Percentiles rank a stretch among this genome's conserved stretches.
Evolutionary conservation across 768 basidiomycete genomes (phyloP).

Genomic region (Lanmaoa pseudosensibilis): DNA sequence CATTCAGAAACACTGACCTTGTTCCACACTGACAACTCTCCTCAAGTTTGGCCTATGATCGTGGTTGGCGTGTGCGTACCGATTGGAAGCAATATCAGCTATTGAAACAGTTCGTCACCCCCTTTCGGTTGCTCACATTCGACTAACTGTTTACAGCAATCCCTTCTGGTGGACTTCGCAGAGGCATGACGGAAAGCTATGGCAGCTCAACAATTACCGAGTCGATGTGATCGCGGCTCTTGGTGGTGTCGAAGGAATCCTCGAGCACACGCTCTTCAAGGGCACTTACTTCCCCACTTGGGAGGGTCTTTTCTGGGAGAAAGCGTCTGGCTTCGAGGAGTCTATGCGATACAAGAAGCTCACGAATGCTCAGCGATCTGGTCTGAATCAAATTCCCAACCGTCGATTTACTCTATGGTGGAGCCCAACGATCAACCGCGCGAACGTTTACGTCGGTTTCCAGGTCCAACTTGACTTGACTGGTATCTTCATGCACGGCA

Average conservation of each 20-base stretch:
- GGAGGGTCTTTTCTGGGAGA: conserved; percentile 99
- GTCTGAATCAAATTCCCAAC: conserved; percentile 97
- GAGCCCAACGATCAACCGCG: conserved; percentile 98
- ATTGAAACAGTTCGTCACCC: conserved; percentile 70
- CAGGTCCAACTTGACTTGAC: conserved; percentile 98
- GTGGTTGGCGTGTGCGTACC: conserved; percentile 97
- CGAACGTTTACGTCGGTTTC: conserved; percentile 99
- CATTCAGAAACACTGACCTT: background rate
- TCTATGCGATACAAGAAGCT: conserved; percentile 96
- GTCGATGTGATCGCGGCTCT: conserved; percentile 98
- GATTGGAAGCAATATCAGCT: conserved; percentile 98
- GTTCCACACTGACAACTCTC: background rate
- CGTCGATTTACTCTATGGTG: conserved; percentile 99
- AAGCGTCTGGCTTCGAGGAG: conserved; percentile 95
- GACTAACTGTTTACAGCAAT: conserved; percentile 53
- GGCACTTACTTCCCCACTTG: conserved; percentile 97
- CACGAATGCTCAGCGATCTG: conserved; percentile 97
- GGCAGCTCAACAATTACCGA: conserved; percentile 98
- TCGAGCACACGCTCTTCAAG: conserved; percentile 97
- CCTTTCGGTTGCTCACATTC: background rate
- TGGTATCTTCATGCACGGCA: conserved; percentile 98
- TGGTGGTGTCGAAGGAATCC: conserved; percentile 93
- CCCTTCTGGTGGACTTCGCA: conserved; percentile 99
- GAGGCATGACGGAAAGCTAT: conserved; percentile 92
- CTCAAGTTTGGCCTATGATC: conserved; percentile 87